Percentiles rank a stretch among this genome's conserved stretches.
Evolutionary conservation across 78 protist species (phyloP).

Genomic region (Monosiga brevicollis): DNA sequence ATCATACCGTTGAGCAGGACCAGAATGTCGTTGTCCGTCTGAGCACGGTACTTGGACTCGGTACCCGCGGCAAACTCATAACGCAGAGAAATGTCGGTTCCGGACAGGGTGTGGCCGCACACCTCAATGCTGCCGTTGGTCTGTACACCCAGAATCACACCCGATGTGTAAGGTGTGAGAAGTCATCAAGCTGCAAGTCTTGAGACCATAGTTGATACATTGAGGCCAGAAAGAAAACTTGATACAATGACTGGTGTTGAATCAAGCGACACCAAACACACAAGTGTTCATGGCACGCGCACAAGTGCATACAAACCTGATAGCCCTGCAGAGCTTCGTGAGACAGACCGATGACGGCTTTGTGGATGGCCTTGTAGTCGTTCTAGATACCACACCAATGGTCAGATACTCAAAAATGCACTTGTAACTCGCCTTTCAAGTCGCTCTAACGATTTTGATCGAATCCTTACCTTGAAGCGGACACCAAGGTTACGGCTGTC

Average conservation of each 20-base stretch:
- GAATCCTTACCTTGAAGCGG: background rate
- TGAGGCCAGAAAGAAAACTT: no score
- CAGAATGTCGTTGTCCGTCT: constrained; percentile 9
- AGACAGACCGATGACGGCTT: background rate
- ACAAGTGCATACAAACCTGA: no score
- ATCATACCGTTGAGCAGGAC: background rate
- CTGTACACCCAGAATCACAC: no score
- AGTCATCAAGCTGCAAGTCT: no score
- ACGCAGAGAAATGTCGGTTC: background rate
- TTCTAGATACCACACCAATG: no score
- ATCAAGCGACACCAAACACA: no score
- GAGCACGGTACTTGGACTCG: background rate
- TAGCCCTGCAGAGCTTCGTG: background rate
- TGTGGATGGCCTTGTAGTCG: background rate
- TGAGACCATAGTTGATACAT: no score
- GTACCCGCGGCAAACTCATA: background rate
- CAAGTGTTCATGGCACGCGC: no score
- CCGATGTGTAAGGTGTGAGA: no score
- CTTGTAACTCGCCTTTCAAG: no score
- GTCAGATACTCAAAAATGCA: no score
- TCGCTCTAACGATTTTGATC: background rate
- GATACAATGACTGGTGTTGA: no score
- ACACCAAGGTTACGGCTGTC: background rate
- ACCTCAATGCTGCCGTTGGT: background rate
- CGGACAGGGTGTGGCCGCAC: constrained; percentile 8